phyloP scores from a whole-genome alignment of 2,329 filamentous ascomycete species.

The Grosmannia penicillata region DNA sequence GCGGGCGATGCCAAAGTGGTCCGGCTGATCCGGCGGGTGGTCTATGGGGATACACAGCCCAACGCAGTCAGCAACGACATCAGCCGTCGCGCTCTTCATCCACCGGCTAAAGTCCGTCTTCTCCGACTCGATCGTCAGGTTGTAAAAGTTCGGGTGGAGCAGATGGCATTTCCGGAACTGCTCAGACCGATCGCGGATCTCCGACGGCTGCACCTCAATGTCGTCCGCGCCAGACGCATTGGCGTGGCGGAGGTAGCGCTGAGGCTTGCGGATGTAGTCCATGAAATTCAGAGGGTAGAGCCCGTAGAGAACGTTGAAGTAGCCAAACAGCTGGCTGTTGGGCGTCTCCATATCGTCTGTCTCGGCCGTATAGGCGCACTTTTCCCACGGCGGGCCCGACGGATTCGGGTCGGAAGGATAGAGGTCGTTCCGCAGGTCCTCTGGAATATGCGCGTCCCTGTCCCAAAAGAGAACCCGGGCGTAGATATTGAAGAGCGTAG shows the following conservation, averaged over 20 bases:
- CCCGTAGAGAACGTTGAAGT: conserved; percentile 72
- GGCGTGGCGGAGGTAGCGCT: conserved; percentile 61
- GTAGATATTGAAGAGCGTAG: conserved; percentile 69
- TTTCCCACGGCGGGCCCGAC: conserved; percentile 39
- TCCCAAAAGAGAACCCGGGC: conserved; percentile 71
- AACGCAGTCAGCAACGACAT: conserved; percentile 69
- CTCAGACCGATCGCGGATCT: conserved; percentile 64
- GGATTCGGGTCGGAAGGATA: conserved; percentile 1
- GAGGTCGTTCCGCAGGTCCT: conserved; percentile 23
- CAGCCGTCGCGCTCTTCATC: conserved; percentile 65
- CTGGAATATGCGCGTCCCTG: conserved; percentile 27
- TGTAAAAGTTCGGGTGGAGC: conserved; percentile 75
- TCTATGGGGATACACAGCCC: conserved; percentile 36
- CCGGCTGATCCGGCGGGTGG: too few relatives aligned
- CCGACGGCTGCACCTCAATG: conserved; percentile 62
- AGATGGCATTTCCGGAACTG: conserved; percentile 58
- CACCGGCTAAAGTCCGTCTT: conserved; percentile 62
- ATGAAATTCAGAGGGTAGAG: conserved; percentile 77
- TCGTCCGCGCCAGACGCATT: conserved; percentile 57
- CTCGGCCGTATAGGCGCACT: conserved; percentile 44
- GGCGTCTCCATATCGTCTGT: conserved; percentile 47
- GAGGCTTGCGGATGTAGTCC: conserved; percentile 71
- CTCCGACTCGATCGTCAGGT: conserved; percentile 64
- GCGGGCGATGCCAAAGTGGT: too few relatives aligned
- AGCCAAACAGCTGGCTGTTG: conserved; percentile 44